Evolutionary conservation across 768 basidiomycete species (phyloP).

Genomic region (Pleurotus sapidus): DNA sequence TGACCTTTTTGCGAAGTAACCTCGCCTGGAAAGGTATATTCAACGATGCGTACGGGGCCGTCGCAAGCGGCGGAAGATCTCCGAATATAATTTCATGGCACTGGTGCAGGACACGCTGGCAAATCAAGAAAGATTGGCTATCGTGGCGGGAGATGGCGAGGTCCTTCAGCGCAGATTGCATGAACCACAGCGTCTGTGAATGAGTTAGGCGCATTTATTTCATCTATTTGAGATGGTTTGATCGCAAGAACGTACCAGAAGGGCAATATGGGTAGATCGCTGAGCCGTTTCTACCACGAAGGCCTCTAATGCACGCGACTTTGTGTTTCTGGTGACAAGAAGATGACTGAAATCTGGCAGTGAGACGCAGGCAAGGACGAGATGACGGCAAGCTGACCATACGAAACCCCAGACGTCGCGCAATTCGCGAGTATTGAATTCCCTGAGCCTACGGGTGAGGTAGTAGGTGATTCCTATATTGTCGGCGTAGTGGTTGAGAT

Average conservation of each 20-base stretch:
- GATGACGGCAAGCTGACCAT: conserved; percentile 48
- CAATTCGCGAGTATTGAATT: conserved; percentile 67
- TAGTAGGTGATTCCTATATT: conserved; percentile 93
- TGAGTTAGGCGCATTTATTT: conserved; percentile 11
- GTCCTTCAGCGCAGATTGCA: conserved; percentile 93
- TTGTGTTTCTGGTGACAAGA: conserved; percentile 87
- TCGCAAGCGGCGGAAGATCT: conserved; percentile 67
- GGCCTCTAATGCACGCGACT: conserved; percentile 89
- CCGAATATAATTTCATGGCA: conserved; percentile 97
- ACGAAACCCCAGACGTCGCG: conserved; percentile 89
- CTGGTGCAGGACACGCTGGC: conserved; percentile 85
- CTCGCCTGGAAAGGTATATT: conserved; percentile 45
- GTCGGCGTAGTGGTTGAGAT: conserved; percentile 77
- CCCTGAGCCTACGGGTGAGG: conserved; percentile 70
- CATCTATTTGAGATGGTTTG: conserved; percentile 1
- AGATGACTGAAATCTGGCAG: conserved; percentile 66
- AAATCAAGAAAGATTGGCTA: conserved; percentile 82
- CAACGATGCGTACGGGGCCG: conserved; percentile 66
- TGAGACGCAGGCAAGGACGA: conserved; percentile 12
- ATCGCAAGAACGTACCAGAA: conserved; percentile 68
- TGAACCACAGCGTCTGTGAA: conserved; percentile 91
- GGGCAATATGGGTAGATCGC: conserved; percentile 91
- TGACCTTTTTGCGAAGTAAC: conserved; percentile 62
- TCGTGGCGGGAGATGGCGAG: conserved; percentile 55
- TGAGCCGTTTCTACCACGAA: conserved; percentile 89